These are phyloP conservation scores for Podaxis pistillaris DNA, from an alignment of 768 basidiomycete genomes.

Conservation along the genomic window DNA sequence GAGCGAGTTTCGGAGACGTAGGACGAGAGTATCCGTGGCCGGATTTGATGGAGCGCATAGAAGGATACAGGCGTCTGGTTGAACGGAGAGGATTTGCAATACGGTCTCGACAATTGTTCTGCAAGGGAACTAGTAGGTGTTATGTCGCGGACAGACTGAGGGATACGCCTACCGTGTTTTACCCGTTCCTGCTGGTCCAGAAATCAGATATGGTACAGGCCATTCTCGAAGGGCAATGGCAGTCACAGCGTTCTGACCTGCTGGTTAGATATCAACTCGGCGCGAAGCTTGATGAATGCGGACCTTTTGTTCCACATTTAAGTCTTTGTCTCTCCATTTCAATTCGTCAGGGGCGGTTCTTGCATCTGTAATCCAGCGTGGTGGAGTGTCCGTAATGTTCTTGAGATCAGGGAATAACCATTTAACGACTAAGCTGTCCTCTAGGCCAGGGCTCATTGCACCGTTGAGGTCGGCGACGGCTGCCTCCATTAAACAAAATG, in stretches of 20 bases:
- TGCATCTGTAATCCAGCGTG: conserved; percentile 21
- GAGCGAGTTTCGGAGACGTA: conserved; percentile 36
- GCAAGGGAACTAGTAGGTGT: neutral
- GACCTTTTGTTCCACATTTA: conserved; percentile 48
- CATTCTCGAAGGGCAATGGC: conserved; percentile 42
- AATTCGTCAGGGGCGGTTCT: conserved; percentile 25
- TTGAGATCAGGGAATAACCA: conserved; percentile 46
- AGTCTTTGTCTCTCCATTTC: conserved; percentile 43
- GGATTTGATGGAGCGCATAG: conserved; percentile 52
- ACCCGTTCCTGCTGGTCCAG: conserved; percentile 51
- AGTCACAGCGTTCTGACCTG: conserved; percentile 34
- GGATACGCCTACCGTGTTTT: conserved; percentile 40
- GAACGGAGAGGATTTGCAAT: conserved; percentile 45
- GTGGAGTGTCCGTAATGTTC: conserved; percentile 24
- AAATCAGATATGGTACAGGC: conserved; percentile 46
- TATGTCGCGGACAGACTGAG: no score
- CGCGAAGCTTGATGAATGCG: neutral
- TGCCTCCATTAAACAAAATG: conserved; percentile 41
- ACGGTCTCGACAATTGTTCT: conserved; percentile 51
- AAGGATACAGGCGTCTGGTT: conserved; percentile 45
- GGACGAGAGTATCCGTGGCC: conserved; percentile 47
- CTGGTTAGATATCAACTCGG: conserved; percentile 1
- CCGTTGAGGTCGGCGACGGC: conserved; percentile 25
- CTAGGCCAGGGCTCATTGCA: neutral
- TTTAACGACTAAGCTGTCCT: conserved; percentile 31